These are phyloP conservation scores for Echinochloa phyllopogon DNA, from an alignment of 176 grass and related monocot species.

Conservation along the genomic window DNA sequence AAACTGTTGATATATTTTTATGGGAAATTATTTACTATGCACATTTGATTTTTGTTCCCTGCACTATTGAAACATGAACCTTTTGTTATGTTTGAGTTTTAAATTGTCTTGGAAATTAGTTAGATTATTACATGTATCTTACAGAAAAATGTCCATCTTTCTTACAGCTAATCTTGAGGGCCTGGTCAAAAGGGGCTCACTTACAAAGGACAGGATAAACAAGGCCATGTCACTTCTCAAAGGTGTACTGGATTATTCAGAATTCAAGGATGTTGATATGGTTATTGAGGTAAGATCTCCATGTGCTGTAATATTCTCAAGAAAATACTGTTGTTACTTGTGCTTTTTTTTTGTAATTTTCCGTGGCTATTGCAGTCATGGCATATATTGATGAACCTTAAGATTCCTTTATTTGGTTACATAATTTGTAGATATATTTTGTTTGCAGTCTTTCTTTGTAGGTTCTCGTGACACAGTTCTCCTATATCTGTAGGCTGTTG, in stretches of 20 bases:
- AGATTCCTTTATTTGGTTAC: conserved; percentile 6
- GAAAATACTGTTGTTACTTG: not conserved
- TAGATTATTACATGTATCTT: not conserved
- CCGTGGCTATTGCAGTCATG: not conserved
- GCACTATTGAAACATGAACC: not conserved
- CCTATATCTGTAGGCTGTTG: conserved; percentile 71
- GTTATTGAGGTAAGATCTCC: conserved; percentile 76
- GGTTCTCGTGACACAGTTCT: conserved; percentile 4
- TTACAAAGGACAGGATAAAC: conserved; percentile 83
- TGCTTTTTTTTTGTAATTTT: not conserved
- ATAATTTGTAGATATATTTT: not conserved
- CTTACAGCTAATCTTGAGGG: conserved; percentile 82
- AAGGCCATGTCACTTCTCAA: conserved; percentile 83
- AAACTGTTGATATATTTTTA: not conserved
- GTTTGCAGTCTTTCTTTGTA: conserved; percentile 12
- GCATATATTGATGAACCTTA: not conserved
- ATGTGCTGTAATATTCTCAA: not conserved
- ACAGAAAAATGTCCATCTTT: not conserved
- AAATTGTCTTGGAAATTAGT: not conserved
- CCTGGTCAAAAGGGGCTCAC: conserved; percentile 82
- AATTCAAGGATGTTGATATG: conserved; percentile 95
- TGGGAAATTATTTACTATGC: not conserved
- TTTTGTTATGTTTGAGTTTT: conserved; percentile 10
- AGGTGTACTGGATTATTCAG: conserved; percentile 72
- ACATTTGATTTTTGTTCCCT: not conserved